These are phyloP conservation scores for Leccinum pellstonianum DNA, from an alignment of 768 basidiomycete species.

Conservation along the genomic window DNA sequence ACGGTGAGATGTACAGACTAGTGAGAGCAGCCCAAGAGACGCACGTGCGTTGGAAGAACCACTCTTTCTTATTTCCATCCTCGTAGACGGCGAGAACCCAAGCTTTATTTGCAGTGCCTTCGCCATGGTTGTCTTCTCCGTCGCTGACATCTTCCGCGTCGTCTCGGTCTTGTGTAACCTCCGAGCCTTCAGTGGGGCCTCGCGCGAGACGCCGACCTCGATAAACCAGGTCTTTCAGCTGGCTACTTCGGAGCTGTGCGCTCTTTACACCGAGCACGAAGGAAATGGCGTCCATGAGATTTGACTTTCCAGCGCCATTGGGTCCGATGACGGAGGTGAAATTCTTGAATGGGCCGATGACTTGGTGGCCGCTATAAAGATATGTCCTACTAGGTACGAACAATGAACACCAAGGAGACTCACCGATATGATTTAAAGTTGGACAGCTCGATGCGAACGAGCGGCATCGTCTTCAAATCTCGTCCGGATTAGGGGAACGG, in stretches of 20 bases:
- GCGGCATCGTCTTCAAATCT: slow-evolving; percentile 54
- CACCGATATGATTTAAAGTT: slow-evolving; percentile 97
- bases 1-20: not conserved
- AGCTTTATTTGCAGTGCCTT: slow-evolving; percentile 86
- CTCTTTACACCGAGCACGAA: slow-evolving; percentile 98
- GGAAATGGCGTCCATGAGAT: slow-evolving; percentile 99
- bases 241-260: slow-evolving; percentile 87
- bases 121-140: slow-evolving; percentile 54
- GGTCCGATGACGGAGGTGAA: slow-evolving; percentile 98
- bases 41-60: slow-evolving; percentile 89
- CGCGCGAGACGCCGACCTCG: slow-evolving; percentile 76
- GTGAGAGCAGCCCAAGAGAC: slow-evolving; percentile 32
- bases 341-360: slow-evolving; percentile 86
- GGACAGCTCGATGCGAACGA: slow-evolving; percentile 82
- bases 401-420: slow-evolving; percentile 9
- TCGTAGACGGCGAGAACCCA: slow-evolving; percentile 94
- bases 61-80: slow-evolving; percentile 77
- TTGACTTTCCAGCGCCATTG: slow-evolving; percentile 98
- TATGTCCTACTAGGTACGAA: slow-evolving; percentile 6
- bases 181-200: slow-evolving; percentile 42
- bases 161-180: slow-evolving; percentile 42
- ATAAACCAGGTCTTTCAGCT: slow-evolving; percentile 94
- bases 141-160: slow-evolving; percentile 51
- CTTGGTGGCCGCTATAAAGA: slow-evolving; percentile 64
- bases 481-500: slow-evolving; percentile 22